Conservation (phyloP, 306 rosid species). For the Lathyrus oleraceus region DNA sequence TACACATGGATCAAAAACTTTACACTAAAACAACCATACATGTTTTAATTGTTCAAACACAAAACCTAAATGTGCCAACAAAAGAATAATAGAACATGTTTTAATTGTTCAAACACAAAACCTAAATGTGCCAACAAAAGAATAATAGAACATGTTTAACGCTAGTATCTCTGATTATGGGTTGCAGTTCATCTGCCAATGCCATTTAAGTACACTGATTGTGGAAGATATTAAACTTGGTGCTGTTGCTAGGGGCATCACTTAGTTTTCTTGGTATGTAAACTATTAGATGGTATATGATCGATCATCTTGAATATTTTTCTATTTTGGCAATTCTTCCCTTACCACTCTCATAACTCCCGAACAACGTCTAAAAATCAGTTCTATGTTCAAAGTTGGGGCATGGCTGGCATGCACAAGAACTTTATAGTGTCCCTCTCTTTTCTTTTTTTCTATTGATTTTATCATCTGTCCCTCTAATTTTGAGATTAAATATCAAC, state of each 20-base stretch:
- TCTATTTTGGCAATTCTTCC: not conserved
- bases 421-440: not conserved
- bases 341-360: not conserved
- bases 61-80: not conserved
- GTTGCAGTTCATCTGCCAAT: conserved; percentile 14
- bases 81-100: not conserved
- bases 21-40: not conserved
- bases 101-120: conserved; percentile 3
- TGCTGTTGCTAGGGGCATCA: not conserved
- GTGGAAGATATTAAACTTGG: conserved; percentile 25
- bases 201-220: conserved; percentile 11
- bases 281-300: conserved; percentile 9
- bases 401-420: not conserved
- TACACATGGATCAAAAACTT: conserved; percentile 14
- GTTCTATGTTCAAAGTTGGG: not conserved
- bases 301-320: conserved; percentile 4
- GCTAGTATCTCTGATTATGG: conserved; percentile 17
- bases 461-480: not conserved
- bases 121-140: conserved; percentile 1
- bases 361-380: not conserved
- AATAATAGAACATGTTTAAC: conserved; percentile 11
- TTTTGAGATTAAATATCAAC: conserved; percentile 1
- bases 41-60: conserved; percentile 4
- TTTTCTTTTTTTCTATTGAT: not conserved
- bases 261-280: not conserved